Conservation (phyloP, 148 eudicot species). For the Rhododendron kiyosumense region DNA sequence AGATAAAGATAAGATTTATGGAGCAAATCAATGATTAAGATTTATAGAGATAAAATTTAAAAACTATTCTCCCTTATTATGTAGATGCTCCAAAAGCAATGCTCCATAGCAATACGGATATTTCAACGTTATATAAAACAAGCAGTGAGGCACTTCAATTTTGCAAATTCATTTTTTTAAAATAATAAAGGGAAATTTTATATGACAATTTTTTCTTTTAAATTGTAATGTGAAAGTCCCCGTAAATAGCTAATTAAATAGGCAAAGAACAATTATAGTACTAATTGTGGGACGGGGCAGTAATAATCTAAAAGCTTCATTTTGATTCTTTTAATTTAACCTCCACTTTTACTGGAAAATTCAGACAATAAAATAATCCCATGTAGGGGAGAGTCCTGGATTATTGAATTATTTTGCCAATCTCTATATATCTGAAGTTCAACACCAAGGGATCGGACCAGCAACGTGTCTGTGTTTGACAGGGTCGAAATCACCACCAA, state of each 20-base stretch:
- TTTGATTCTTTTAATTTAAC: neutral
- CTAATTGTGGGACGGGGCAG: neutral
- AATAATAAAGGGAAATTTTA: neutral
- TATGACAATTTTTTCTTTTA: too few species aligned
- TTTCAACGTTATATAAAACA: neutral
- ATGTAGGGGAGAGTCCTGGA: neutral
- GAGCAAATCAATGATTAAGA: too few species aligned
- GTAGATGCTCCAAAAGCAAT: neutral
- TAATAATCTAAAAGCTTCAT: neutral
- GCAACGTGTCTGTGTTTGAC: conserved; percentile 35
- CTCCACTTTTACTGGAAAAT: neutral
- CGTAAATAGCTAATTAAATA: too few species aligned
- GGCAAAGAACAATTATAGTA: too few species aligned
- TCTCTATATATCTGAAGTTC: conserved; percentile 9
- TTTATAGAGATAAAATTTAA: too few species aligned
- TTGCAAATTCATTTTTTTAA: neutral
- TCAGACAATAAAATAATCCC: neutral
- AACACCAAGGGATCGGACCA: neutral
- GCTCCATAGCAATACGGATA: neutral
- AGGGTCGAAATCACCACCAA: conserved; percentile 15
- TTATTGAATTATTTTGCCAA: neutral
- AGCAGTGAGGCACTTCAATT: neutral
- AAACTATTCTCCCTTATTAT: too few species aligned
- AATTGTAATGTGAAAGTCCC: too few species aligned
- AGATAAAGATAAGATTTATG: too few species aligned